Base-by-base conservation (phyloP, 306 rosid genomes). In the Quercus wislizeni region DNA sequence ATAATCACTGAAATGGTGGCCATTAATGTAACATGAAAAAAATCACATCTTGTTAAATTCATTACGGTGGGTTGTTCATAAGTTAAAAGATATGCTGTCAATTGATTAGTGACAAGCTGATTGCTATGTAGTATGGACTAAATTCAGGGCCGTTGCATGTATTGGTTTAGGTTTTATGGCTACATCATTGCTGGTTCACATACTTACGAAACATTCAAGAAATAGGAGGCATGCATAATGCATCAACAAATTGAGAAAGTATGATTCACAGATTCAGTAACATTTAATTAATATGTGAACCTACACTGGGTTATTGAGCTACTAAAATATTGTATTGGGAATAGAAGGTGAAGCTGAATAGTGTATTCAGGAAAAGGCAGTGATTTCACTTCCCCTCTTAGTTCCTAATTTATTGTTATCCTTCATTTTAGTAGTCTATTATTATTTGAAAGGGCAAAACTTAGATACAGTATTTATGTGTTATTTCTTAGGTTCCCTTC, bases 261-360 rank as follows among this genome's bases (percentile, higher is more conserved):
- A 65, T 65, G 74, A 77, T 73, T 55, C 85, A 74, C 46, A 41
- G 46, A 41, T 41, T 41, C 2, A 41, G 30, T 71, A 57, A 76
- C 76, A 19, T 79, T 55, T 67, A 57, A 76, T 59, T 74, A 55
- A 81, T 70, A 55, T 58, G 72, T 63, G 65, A 85, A 78, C 77
- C 83, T 78, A 83, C 78, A 87, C 74, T 74, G 21, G 80, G 55
- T 19, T 86, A 79, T 54, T 49, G 55, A 77, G 79, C 86, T 85
- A 85, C 20, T 84, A 87, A 57, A 82, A 79, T 74, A 83, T 69
- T 3, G 74, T 81, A 79, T 81, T 65, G 69, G 73, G 82, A 62
- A 79, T 69, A 74, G 75, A 31, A 63, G 77, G 64, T 49, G 61
- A 56, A 55, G 77, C 78, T 55, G 81, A 70, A 77, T 25, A 72